Conservation (phyloP, 805 yeast species). For the Suhomyces tanzawaensis region DNA sequence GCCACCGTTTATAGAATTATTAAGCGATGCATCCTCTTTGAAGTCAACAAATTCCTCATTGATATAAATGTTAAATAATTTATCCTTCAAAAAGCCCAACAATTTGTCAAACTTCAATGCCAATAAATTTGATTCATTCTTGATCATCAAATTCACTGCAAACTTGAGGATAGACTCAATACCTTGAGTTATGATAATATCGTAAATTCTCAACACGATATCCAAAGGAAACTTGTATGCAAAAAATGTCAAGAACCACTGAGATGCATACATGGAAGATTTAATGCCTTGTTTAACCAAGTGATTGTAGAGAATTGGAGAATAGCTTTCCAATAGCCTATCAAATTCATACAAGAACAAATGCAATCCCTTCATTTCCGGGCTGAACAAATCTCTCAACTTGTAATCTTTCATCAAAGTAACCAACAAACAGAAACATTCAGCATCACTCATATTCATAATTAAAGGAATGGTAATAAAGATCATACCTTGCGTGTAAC, state of each 20-base stretch:
- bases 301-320: constrained; percentile 74
- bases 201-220: constrained; percentile 83
- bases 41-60: constrained; percentile 33
- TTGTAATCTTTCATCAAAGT: constrained; percentile 82
- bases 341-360: constrained; percentile 86
- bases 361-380: constrained; percentile 94
- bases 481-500: constrained; percentile 98
- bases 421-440: constrained; percentile 78
- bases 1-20: constrained; percentile 6
- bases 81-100: constrained; percentile 74
- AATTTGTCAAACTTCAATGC: constrained; percentile 71
- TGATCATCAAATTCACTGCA: constrained; percentile 74
- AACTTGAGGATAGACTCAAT: constrained; percentile 81
- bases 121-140: constrained; percentile 60
- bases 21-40: constrained; percentile 8
- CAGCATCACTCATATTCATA: constrained; percentile 77
- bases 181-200: constrained; percentile 88
- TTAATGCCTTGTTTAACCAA: constrained; percentile 80
- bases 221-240: constrained; percentile 92
- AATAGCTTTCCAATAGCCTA: constrained; percentile 70
- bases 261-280: constrained; percentile 95
- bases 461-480: constrained; percentile 84
- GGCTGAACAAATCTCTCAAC: constrained; percentile 72
- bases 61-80: constrained; percentile 69
- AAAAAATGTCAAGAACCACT: constrained; percentile 94